These are phyloP conservation scores for Chaetomiaceae sp. DNA, from an alignment of 2,329 filamentous ascomycete genomes.

Conservation along the genomic window DNA sequence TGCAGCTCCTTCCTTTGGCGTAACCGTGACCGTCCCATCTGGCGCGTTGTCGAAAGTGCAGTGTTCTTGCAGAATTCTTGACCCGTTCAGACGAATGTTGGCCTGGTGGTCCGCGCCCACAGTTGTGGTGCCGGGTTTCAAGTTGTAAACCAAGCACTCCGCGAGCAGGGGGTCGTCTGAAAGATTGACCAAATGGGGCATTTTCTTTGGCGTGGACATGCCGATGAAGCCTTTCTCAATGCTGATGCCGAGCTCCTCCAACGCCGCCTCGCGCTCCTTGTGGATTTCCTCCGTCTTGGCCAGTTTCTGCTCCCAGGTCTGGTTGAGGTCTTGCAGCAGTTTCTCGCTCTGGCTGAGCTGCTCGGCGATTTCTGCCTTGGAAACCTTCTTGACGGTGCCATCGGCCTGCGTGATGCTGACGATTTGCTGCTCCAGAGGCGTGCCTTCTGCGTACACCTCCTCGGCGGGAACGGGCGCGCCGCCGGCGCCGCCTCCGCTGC, in stretches of 20 bases:
- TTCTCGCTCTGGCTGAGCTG: constrained; percentile 96
- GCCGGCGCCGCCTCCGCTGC: constrained; percentile 41
- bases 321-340: constrained; percentile 89
- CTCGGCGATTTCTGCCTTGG: constrained; percentile 96
- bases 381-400: constrained; percentile 87
- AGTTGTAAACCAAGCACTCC: constrained; percentile 95
- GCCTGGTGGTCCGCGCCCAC: constrained; percentile 74
- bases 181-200: constrained; percentile 97
- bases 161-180: constrained; percentile 91
- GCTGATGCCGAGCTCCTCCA: constrained; percentile 96
- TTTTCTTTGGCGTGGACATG: constrained; percentile 94
- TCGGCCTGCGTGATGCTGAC: constrained; percentile 88
- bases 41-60: constrained; percentile 85
- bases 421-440: constrained; percentile 90
- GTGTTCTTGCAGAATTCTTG: constrained; percentile 86
- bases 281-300: constrained; percentile 95
- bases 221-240: constrained; percentile 98
- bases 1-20: constrained; percentile 85
- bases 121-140: constrained; percentile 90
- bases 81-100: constrained; percentile 91
- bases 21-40: constrained; percentile 87
- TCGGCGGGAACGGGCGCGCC: constrained; percentile 56
- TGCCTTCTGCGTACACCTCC: constrained; percentile 86
- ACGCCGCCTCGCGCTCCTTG: constrained; percentile 88
- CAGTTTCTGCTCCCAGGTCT: constrained; percentile 98